These are phyloP conservation scores for Backusella macrospora DNA, from an alignment of 192 early-diverging fungal genomes.

Conservation along the genomic window DNA sequence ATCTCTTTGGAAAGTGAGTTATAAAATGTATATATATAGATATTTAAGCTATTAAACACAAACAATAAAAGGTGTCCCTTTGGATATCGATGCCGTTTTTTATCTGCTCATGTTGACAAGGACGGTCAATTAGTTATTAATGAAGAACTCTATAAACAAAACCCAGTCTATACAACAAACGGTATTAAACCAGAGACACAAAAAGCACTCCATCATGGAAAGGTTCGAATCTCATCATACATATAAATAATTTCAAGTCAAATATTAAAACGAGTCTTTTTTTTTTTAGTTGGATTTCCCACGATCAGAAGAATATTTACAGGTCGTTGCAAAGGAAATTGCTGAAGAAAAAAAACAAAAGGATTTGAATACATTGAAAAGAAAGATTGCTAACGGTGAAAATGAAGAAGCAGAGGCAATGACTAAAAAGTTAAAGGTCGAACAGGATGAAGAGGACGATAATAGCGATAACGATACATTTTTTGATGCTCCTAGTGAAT, in stretches of 20 bases:
- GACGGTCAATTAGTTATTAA: conserved; percentile 57
- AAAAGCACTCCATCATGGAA: conserved; percentile 25
- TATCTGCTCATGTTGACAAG: conserved; percentile 53
- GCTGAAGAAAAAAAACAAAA: conserved; percentile 22
- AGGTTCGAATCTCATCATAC: not conserved
- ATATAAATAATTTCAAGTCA: not conserved
- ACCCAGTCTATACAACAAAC: conserved; percentile 29
- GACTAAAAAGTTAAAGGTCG: conserved; percentile 10
- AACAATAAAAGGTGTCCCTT: conserved; percentile 49
- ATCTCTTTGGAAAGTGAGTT: conserved; percentile 69
- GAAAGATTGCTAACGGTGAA: conserved; percentile 11
- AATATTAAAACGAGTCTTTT: conserved; percentile 15
- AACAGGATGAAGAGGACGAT: not conserved
- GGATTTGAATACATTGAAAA: conserved; percentile 27
- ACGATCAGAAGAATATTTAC: conserved; percentile 40
- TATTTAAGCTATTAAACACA: too few species aligned
- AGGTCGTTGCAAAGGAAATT: conserved; percentile 34
- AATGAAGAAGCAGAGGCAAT: not conserved
- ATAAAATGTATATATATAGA: conserved; percentile 23
- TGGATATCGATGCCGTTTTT: conserved; percentile 67
- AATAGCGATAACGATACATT: not conserved
- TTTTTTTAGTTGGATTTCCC: conserved; percentile 43
- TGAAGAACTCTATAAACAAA: conserved; percentile 44
- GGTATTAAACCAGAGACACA: conserved; percentile 22
- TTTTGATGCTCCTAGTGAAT: not conserved